These are phyloP conservation scores for Cryptosporidium sp. DNA, from an alignment of 169 alveolate species.

Conservation along the genomic window DNA sequence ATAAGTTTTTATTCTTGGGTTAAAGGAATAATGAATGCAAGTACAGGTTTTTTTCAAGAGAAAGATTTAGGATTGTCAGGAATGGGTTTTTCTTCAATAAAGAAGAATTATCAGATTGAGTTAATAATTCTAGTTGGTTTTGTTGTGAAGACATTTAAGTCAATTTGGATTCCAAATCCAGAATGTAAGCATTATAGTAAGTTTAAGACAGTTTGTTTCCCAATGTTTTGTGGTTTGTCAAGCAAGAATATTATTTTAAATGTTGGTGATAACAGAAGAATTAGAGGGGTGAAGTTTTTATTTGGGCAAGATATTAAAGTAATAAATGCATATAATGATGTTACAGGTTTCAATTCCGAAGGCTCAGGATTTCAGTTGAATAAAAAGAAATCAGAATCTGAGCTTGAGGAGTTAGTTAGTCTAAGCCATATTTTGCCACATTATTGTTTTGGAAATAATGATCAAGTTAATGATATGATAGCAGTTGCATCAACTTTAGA, in stretches of 20 bases:
- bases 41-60: background rate
- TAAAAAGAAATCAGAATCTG: background rate
- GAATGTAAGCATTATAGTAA: conserved; percentile 30
- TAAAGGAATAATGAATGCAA: background rate
- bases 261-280: background rate
- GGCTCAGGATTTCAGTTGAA: background rate
- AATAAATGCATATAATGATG: background rate
- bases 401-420: background rate
- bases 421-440: background rate
- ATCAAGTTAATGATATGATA: conserved; percentile 38
- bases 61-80: too few relatives aligned
- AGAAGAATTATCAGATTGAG: background rate
- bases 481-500: conserved; percentile 42
- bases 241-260: conserved; percentile 38
- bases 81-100: background rate
- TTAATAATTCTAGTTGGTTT: background rate
- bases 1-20: conserved; percentile 46
- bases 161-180: conserved; percentile 43
- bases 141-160: conserved; percentile 12
- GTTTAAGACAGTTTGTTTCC: conserved; percentile 25
- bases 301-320: conserved; percentile 36
- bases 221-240: conserved; percentile 67
- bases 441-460: background rate
- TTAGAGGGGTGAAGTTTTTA: conserved; percentile 24
- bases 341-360: background rate